Conservation (phyloP, 2,329 filamentous ascomycete species). For the Penicillium sp. region DNA sequence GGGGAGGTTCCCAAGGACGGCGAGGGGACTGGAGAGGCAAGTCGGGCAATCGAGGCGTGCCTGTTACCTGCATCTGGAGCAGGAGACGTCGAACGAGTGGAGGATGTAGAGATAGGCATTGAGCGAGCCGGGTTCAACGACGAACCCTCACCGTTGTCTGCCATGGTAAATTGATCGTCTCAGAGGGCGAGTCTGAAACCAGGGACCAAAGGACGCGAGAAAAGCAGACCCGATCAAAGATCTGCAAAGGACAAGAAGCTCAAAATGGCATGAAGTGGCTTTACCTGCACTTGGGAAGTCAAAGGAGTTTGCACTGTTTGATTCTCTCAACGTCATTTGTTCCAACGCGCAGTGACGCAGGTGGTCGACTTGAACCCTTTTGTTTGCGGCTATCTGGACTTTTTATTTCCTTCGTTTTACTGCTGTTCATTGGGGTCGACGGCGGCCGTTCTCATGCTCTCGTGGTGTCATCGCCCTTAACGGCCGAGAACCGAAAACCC, state of each 20-base stretch:
- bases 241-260: not conserved
- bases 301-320: constrained; percentile 33
- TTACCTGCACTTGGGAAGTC: constrained; percentile 1
- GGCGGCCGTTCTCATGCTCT: constrained; percentile 1
- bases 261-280: constrained; percentile 1
- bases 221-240: not conserved
- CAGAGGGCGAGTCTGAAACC: not conserved
- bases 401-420: not conserved
- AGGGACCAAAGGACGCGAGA: constrained; percentile 3
- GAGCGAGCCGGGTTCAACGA: constrained; percentile 31
- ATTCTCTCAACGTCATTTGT: constrained; percentile 14
- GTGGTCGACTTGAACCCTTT: constrained; percentile 21
- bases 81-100: constrained; percentile 36
- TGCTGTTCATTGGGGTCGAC: not conserved
- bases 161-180: constrained; percentile 23
- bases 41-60: constrained; percentile 51
- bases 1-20: constrained; percentile 26
- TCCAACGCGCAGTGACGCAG: constrained; percentile 24
- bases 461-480: constrained; percentile 13
- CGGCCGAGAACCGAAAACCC: constrained; percentile 14
- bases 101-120: constrained; percentile 31
- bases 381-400: not conserved
- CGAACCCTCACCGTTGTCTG: constrained; percentile 36
- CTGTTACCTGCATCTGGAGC: constrained; percentile 40
- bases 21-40: constrained; percentile 54